A percentile compares a stretch with the other conserved stretches of the same genome.
Conservation (phyloP, 345 rosid genomes). For the Heritiera littoralis region DNA sequence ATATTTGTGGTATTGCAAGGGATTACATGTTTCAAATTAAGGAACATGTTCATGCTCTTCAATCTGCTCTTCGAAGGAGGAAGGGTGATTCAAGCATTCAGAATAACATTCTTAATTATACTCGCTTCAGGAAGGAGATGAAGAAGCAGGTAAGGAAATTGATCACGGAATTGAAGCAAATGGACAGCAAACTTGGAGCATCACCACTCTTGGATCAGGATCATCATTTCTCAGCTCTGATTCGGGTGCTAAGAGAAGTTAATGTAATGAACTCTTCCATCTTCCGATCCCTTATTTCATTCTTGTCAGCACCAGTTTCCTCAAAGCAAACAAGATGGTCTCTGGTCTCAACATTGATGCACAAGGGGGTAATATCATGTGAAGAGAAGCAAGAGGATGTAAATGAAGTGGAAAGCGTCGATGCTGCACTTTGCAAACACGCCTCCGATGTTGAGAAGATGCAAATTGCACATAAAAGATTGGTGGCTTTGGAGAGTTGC, state of each 20-base stretch:
- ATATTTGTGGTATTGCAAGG: constrained; percentile 55
- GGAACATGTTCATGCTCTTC: constrained; percentile 54
- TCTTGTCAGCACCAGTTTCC: constrained; percentile 39
- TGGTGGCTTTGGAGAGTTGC: constrained; percentile 47
- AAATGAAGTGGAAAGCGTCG: constrained; percentile 51
- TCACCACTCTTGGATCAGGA: constrained; percentile 32
- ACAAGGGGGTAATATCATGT: constrained; percentile 31
- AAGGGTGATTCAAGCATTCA: constrained; percentile 41
- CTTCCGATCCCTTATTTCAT: constrained; percentile 49
- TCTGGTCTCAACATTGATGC: constrained; percentile 48
- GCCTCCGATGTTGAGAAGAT: constrained; percentile 27
- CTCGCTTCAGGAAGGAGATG: constrained; percentile 50
- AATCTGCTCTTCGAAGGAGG: constrained; percentile 60
- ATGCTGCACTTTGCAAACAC: constrained; percentile 29
- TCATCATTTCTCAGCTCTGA: constrained; percentile 40
- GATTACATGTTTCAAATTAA: constrained; percentile 52
- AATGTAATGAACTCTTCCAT: constrained; percentile 32
- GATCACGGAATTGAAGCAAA: constrained; percentile 49
- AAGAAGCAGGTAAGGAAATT: constrained; percentile 55
- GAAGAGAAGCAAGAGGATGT: constrained; percentile 37
- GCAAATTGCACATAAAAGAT: constrained; percentile 34
- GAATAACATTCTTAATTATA: constrained; percentile 29
- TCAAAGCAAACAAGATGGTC: constrained; percentile 50
- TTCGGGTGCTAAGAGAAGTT: constrained; percentile 47
- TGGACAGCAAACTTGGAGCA: constrained; percentile 31